Conservation (phyloP, 202 grass and related monocot species). For the Carex sylvatica region DNA sequence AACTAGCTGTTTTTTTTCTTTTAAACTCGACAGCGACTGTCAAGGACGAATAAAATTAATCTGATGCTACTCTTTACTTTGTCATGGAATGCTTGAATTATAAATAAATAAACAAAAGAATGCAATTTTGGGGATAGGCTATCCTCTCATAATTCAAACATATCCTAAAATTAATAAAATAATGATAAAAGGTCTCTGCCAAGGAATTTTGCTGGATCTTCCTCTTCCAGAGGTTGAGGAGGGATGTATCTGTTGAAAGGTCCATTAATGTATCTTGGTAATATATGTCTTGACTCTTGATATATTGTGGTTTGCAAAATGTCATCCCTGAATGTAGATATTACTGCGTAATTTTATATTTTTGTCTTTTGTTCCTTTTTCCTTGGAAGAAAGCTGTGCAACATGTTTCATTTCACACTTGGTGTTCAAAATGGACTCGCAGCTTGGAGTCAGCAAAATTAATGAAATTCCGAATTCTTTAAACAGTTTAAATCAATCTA, state of each 20-base stretch:
- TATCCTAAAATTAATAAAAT: not conserved
- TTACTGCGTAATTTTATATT: not conserved
- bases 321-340: not conserved
- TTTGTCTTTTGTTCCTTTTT: not conserved
- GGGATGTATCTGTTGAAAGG: not conserved
- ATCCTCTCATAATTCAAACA: not conserved
- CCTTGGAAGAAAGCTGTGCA: not conserved
- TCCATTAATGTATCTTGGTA: not conserved
- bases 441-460: not conserved
- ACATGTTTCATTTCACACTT: slow-evolving; percentile 14
- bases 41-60: too few relatives aligned
- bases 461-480: not conserved
- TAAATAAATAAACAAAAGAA: too few relatives aligned
- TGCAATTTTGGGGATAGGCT: not conserved
- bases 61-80: too few relatives aligned
- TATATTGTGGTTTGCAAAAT: not conserved
- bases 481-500: not conserved
- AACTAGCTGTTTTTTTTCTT: too few relatives aligned
- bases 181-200: not conserved
- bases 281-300: not conserved
- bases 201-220: not conserved
- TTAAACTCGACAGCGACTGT: too few relatives aligned
- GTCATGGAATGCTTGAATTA: too few relatives aligned
- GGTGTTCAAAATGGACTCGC: not conserved
- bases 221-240: not conserved